Base-by-base conservation (phyloP, 371 early-diverging fungal genomes). In the Scutellospora calospora region DNA sequence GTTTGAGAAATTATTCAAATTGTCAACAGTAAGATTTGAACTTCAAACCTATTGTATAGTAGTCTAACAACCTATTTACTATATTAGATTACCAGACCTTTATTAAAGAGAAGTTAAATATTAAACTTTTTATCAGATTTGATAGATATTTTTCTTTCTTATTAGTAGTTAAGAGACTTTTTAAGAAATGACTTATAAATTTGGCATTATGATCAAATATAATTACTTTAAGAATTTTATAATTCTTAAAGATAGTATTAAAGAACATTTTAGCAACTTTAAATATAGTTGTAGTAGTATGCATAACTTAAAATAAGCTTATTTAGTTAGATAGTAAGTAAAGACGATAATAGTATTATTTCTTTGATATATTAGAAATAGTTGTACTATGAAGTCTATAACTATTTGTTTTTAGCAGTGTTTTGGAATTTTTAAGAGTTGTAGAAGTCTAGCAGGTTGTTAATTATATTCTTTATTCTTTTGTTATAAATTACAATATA, bases 291-390 rank as follows among this genome's bases (percentile, higher is more conserved):
- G 81, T 75, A 2, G 51, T 62, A 25, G 79, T 83, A n/a, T n/a
- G n/a, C n/a, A n/a, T n/a, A n/a, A n/a, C n/a, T n/a, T n/a, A n/a
- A n/a, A n/a, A n/a, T n/a, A n/a, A n/a, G n/a, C n/a, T 5, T 83
- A 84, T 73, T 90, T 91, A 6, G 89, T 81, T 0, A 87, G 75
- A 14, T 85, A 59, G 80, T 89, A 85, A 18, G 89, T 89, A 72
- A 89, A 80, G 1, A 89, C 89, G 2, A 87, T 80, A 25, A 90
- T 88, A 2, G 83, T 41, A 79, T 87, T 84, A 66, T 66, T 86
- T 0, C 82, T 83, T 5, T 65, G 9, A 5, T 75, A 18, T n/a
- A 86, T 85, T 54, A 35, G 51, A 12, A 83, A 80, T 25, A 85
- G 71, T 22, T 69, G 35, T 14, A 41, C 76, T 3, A 83, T 3